Base-by-base conservation (phyloP, 2,329 filamentous ascomycete genomes). In the Alternaria tenuissima region DNA sequence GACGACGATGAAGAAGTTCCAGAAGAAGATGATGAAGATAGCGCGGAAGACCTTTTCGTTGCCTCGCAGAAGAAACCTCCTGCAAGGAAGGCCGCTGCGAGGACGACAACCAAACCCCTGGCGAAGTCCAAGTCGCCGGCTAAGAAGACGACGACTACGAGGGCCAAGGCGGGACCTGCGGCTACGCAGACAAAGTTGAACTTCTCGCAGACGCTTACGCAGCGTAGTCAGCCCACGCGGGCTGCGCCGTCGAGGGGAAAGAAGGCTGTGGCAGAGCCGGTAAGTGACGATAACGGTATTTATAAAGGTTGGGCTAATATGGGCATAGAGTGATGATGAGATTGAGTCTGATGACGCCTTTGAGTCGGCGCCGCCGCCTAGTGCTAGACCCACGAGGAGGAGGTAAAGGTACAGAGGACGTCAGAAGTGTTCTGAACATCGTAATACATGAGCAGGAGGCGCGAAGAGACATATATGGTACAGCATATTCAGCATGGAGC, bases 31-130 rank as follows among this genome's bases (percentile, higher is more conserved):
- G 46, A 48, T 22, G 46, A 49, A 22, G 84, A 85, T 16, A 84
- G 84, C 9, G 78, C 74, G n/a, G 73, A 79, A 32, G 75, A 74
- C 7, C 70, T 83, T 1, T 83, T 84, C 58, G 79, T 83, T 44
- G 76, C 69, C 47, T 67, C 72, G 52, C 46, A 64, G 28, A 67
- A 68, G 63, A 76, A 73, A 42, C 66, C 70, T 5, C 65, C 73
- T n/a, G 63, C 67, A 24, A 77, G 68, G 62, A 78, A 76, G 57
- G 8, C 67, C 9, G 47, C 65, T 18, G 61, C 73, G 5, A 61
- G 26, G 55, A 44, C 52, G 55, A 44, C 52, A 24, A 53, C 59
- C 12, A 67, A 62, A 55, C 30, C 60, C 28, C 65, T 70, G 34
- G 61, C 66, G 43, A 61, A 64, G 28, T 60, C 69, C 20, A 73